Evolutionary conservation across 768 basidiomycete genomes (phyloP).

Genomic region (Paxillus involutus): DNA sequence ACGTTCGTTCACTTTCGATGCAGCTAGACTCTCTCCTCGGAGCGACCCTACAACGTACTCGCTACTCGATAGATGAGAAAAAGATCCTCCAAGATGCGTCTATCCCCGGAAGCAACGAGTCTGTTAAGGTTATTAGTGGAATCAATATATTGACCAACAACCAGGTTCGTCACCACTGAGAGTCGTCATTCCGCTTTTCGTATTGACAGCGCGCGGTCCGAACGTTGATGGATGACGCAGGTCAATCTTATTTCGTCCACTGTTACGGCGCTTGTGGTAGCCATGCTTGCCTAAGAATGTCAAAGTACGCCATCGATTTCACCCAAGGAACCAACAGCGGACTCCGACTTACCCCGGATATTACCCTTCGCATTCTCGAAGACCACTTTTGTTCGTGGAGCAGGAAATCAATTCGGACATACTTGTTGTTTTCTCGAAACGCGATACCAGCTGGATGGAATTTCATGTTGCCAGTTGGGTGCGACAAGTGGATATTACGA

Average conservation of each 20-base stretch:
- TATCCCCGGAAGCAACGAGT: slow-evolving; percentile 35
- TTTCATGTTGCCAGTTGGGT: background rate
- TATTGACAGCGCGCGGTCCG: background rate
- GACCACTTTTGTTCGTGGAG: background rate
- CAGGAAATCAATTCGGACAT: background rate
- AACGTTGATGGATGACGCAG: slow-evolving; percentile 14
- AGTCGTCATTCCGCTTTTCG: background rate
- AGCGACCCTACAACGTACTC: slow-evolving; percentile 81
- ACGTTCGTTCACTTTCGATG: background rate
- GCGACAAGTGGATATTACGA: background rate
- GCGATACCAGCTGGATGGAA: background rate
- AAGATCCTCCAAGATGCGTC: slow-evolving; percentile 62
- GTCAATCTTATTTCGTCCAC: slow-evolving; percentile 47
- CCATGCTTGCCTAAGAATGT: slow-evolving; percentile 29
- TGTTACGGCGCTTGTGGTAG: slow-evolving; percentile 37
- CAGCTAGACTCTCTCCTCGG: slow-evolving; percentile 87
- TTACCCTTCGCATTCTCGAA: background rate
- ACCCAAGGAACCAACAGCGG: background rate
- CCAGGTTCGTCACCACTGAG: slow-evolving; percentile 48
- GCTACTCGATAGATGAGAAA: slow-evolving; percentile 62
- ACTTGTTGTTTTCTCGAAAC: background rate
- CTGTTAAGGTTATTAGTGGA: slow-evolving; percentile 62
- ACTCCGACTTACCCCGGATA: background rate
- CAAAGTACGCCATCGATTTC: background rate
- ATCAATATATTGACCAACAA: slow-evolving; percentile 78